Conservation (phyloP, 2,329 filamentous ascomycete species). For the Lasiodiplodia theobromae region DNA sequence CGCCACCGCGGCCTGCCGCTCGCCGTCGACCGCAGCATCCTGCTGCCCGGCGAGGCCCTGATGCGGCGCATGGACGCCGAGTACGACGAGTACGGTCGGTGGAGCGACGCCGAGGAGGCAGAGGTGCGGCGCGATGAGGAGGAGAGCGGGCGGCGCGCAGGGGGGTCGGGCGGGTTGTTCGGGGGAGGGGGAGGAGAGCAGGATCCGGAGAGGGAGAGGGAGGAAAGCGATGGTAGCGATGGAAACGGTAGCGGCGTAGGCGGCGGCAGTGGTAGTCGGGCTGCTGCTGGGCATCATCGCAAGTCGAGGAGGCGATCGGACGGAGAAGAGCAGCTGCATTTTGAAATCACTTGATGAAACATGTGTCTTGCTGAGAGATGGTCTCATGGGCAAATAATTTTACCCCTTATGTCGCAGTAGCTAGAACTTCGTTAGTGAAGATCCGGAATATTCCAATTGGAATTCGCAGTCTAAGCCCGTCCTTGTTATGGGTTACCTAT, state of each 20-base stretch:
- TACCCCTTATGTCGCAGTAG: neutral
- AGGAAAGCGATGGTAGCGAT: neutral
- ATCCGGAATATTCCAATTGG: neutral
- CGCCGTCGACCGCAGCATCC: conserved; percentile 42
- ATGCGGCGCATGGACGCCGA: conserved; percentile 45
- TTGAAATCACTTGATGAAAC: conserved; percentile 25
- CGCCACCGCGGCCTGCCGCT: conserved; percentile 41
- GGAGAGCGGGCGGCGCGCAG: conserved; percentile 12
- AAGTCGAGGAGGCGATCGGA: neutral
- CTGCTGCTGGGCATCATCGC: neutral
- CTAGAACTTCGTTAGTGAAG: neutral
- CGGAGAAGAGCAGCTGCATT: conserved; percentile 2
- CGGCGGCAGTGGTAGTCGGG: neutral
- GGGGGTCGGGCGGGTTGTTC: neutral
- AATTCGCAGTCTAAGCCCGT: neutral
- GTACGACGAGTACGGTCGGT: conserved; percentile 32
- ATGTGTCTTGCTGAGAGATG: neutral
- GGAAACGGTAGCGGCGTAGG: neutral
- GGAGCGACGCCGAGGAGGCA: conserved; percentile 32
- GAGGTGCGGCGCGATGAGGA: conserved; percentile 30
- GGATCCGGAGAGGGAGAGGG: conserved; percentile 8
- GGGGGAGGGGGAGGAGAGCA: neutral
- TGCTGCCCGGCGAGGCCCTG: conserved; percentile 42
- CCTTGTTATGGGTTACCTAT: neutral
- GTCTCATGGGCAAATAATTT: neutral